Conservation (phyloP, 352 stramenopile genomes). For the Achlya hypogyna region DNA sequence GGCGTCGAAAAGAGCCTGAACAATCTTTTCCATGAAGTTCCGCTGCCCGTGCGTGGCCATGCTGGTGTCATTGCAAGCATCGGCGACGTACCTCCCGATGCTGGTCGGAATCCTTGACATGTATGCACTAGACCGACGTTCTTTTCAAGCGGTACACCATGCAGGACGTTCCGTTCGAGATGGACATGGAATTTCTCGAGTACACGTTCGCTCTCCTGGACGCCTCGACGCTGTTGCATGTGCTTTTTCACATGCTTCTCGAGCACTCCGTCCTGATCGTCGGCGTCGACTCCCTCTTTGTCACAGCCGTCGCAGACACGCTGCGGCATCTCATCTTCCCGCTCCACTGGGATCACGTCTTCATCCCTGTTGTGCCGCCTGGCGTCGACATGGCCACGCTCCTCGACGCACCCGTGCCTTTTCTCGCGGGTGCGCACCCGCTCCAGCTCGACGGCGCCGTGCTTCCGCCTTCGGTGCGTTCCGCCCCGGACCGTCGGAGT, state of each 20-base stretch:
- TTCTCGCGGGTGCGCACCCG: constrained; percentile 35
- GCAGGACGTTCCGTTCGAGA: constrained; percentile 37
- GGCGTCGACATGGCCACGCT: constrained; percentile 40
- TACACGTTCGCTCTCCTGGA: constrained; percentile 40
- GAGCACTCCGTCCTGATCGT: constrained; percentile 43
- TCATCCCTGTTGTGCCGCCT: constrained; percentile 41
- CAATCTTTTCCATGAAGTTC: constrained; percentile 48
- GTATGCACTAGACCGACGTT: constrained; percentile 30
- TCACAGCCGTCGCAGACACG: constrained; percentile 38
- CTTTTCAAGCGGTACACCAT: constrained; percentile 14
- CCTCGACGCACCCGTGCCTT: constrained; percentile 42
- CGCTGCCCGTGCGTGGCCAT: constrained; percentile 27
- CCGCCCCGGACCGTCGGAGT: not conserved
- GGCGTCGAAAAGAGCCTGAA: constrained; percentile 32
- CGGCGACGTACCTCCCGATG: constrained; percentile 24
- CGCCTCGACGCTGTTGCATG: constrained; percentile 26
- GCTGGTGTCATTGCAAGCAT: constrained; percentile 1
- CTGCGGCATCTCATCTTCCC: constrained; percentile 37
- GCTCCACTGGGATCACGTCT: constrained; percentile 44
- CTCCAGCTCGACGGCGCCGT: constrained; percentile 20
- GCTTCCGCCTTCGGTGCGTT: not conserved
- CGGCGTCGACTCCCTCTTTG: constrained; percentile 32
- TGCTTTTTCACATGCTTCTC: constrained; percentile 39
- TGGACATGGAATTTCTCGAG: constrained; percentile 39
- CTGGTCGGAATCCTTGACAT: constrained; percentile 29